These are phyloP conservation scores for Penicillium sp. DNA, from an alignment of 2,329 filamentous ascomycete genomes.

Conservation along the genomic window DNA sequence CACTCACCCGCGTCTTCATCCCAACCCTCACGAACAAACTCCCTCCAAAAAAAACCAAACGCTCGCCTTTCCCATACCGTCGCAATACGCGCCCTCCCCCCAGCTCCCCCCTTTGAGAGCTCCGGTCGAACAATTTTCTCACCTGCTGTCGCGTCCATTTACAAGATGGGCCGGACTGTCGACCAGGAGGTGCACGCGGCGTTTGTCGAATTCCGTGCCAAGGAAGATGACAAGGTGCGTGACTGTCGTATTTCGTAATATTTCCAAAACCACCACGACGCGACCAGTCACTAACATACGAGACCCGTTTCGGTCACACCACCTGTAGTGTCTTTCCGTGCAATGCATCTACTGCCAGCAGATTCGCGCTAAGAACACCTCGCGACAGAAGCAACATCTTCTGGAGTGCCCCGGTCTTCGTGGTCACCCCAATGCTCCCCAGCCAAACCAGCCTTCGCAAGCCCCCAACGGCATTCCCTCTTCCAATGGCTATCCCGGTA, in stretches of 20 bases:
- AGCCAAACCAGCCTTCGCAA: constrained; percentile 36
- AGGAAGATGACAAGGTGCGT: constrained; percentile 48
- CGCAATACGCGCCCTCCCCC: not conserved
- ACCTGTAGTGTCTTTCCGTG: constrained; percentile 44
- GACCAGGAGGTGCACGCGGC: constrained; percentile 49
- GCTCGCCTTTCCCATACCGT: constrained; percentile 15
- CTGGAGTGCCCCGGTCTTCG: constrained; percentile 46
- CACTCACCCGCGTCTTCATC: constrained; percentile 5
- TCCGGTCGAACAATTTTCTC: constrained; percentile 16
- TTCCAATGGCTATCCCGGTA: constrained; percentile 40
- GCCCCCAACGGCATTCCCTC: constrained; percentile 37
- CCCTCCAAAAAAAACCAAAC: constrained; percentile 10
- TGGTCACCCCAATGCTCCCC: constrained; percentile 41
- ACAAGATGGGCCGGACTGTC: constrained; percentile 46
- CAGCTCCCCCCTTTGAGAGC: constrained; percentile 3
- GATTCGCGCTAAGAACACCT: constrained; percentile 49
- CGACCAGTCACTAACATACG: constrained; percentile 32
- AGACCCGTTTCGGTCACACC: constrained; percentile 16
- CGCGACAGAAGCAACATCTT: constrained; percentile 47
- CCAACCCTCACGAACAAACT: not conserved
- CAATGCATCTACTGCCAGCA: constrained; percentile 51
- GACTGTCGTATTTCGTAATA: constrained; percentile 39
- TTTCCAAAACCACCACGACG: constrained; percentile 28
- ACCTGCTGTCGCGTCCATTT: not conserved
- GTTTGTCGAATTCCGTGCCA: constrained; percentile 50